Evolutionary conservation across 1,139 yeast genomes (phyloP).

Genomic region (Zhuliangozyma parablackwelliae): DNA sequence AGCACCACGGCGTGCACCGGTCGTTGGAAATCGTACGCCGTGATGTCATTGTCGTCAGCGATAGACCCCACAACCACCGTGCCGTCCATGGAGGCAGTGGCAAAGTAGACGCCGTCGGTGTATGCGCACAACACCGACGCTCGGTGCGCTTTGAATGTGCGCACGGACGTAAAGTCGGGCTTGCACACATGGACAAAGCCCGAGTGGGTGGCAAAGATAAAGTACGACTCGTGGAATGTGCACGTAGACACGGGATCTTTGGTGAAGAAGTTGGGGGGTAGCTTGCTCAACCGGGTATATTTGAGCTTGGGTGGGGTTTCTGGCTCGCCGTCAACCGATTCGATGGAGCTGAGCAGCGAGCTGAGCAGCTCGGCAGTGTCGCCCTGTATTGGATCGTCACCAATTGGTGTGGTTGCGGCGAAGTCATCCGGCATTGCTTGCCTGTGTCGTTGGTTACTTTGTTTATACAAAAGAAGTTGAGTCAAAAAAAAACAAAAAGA

Average conservation of each 20-base stretch:
- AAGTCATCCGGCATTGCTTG: too few relatives aligned
- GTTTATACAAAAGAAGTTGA: too few relatives aligned
- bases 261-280: slow-evolving; percentile 64
- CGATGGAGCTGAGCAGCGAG: too few relatives aligned
- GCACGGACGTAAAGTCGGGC: slow-evolving; percentile 52
- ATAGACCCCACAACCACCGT: slow-evolving; percentile 80
- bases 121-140: slow-evolving; percentile 75
- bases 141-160: slow-evolving; percentile 79
- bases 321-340: too few relatives aligned
- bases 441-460: too few relatives aligned
- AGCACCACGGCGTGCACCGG: slow-evolving; percentile 87
- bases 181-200: slow-evolving; percentile 71
- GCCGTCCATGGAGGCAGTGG: slow-evolving; percentile 91
- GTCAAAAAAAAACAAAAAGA: too few relatives aligned
- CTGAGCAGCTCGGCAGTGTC: background rate
- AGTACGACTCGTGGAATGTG: slow-evolving; percentile 51
- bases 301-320: slow-evolving; percentile 72
- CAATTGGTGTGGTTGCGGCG: background rate
- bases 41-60: slow-evolving; percentile 55
- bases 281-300: slow-evolving; percentile 60
- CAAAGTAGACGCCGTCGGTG: slow-evolving; percentile 70
- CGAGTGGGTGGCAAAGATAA: slow-evolving; percentile 85
- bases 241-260: slow-evolving; percentile 77
- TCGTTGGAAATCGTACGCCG: slow-evolving; percentile 77
- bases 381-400: background rate